Conservation (phyloP, 179 eudicot species). For the Beta macrorhiza region DNA sequence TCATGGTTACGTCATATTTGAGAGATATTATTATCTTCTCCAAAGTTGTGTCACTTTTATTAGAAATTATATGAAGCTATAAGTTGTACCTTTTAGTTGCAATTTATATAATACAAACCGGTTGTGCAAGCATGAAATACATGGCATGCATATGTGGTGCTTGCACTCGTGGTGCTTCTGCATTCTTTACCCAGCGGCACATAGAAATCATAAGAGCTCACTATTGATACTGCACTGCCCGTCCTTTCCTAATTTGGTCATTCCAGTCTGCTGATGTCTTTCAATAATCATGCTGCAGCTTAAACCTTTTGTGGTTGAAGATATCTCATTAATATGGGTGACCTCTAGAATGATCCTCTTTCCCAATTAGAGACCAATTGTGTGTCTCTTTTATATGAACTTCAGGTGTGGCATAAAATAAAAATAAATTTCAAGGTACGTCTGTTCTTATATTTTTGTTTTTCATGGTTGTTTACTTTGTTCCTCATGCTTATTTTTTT, state of each 20-base stretch:
- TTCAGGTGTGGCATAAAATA: conserved; percentile 57
- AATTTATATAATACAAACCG: no score
- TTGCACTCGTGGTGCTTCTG: no score
- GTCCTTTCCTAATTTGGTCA: not conserved
- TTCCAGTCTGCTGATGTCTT: not conserved
- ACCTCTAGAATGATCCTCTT: conserved; percentile 48
- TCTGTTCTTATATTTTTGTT: not conserved
- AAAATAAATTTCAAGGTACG: not conserved
- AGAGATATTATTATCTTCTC: conserved; percentile 5
- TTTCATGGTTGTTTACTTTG: conserved; percentile 12
- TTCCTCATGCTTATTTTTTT: not conserved
- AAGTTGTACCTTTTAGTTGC: no score
- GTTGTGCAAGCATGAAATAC: no score
- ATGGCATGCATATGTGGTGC: no score
- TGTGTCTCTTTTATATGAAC: conserved; percentile 80
- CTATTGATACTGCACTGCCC: not conserved
- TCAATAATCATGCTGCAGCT: not conserved
- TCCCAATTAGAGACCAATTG: conserved; percentile 67
- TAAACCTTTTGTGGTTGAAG: conserved; percentile 12
- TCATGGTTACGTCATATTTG: conserved; percentile 17
- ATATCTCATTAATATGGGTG: conserved; percentile 43
- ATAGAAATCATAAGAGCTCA: not conserved
- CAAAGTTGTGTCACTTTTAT: conserved; percentile 4
- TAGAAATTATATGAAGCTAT: no score
- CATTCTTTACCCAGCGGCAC: not conserved